Conservation (phyloP, 2,329 filamentous ascomycete genomes). For the Penicillium sp. region DNA sequence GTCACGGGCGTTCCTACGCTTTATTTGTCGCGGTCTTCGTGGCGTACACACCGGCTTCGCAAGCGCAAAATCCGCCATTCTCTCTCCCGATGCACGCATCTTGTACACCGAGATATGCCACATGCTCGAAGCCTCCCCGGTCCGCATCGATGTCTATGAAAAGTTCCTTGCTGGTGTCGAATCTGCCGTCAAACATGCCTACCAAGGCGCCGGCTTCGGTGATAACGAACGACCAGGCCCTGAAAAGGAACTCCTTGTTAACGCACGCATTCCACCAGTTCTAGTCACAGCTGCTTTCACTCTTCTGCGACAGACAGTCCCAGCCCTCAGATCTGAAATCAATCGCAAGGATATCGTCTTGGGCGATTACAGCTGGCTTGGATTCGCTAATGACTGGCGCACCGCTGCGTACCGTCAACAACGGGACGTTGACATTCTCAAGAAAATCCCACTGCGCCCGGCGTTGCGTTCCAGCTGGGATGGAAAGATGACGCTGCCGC, state of each 20-base stretch:
- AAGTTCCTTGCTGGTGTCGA: constrained; percentile 60
- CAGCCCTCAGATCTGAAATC: constrained; percentile 53
- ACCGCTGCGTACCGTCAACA: constrained; percentile 57
- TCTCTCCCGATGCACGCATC: constrained; percentile 35
- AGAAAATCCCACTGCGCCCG: constrained; percentile 41
- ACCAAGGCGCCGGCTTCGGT: constrained; percentile 42
- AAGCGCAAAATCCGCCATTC: constrained; percentile 36
- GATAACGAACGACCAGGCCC: constrained; percentile 44
- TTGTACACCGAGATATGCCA: constrained; percentile 52
- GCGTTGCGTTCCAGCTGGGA: constrained; percentile 8
- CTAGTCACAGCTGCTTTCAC: constrained; percentile 46
- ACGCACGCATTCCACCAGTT: constrained; percentile 47
- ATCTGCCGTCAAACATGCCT: constrained; percentile 57
- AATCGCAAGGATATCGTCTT: constrained; percentile 67
- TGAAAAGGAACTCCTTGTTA: constrained; percentile 51
- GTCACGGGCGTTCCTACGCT: constrained; percentile 65
- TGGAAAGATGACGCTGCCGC: constrained; percentile 7
- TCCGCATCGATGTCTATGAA: constrained; percentile 59
- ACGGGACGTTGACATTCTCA: constrained; percentile 54
- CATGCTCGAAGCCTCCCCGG: constrained; percentile 47
- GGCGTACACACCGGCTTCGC: constrained; percentile 48
- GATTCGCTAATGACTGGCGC: constrained; percentile 54
- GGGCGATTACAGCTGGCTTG: constrained; percentile 63
- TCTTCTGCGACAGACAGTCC: constrained; percentile 48
- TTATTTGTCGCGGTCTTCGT: constrained; percentile 59